These are phyloP conservation scores for Sugiyamaella sp. DNA, from an alignment of 1,139 yeast genomes.

Conservation along the genomic window DNA sequence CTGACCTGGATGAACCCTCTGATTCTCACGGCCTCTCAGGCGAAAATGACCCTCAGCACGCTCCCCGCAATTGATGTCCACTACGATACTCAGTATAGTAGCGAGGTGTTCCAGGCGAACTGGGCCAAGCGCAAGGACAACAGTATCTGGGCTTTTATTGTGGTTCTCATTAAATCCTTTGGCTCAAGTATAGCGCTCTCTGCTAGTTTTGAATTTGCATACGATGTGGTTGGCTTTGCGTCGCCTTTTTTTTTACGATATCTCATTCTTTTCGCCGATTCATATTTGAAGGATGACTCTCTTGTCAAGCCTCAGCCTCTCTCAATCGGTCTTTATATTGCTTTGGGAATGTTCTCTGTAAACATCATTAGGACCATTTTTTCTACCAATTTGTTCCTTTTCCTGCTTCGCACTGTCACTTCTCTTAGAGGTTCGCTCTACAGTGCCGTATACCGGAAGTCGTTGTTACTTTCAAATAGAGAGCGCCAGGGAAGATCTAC, in stretches of 20 bases:
- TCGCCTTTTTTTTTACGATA: constrained; percentile 81
- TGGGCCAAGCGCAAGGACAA: constrained; percentile 57
- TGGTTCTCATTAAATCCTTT: constrained; percentile 64
- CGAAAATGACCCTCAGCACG: constrained; percentile 69
- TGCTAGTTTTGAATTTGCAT: constrained; percentile 66
- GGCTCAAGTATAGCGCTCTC: constrained; percentile 66
- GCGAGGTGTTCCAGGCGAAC: constrained; percentile 48
- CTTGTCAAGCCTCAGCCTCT: constrained; percentile 47
- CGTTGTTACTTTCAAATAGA: constrained; percentile 77
- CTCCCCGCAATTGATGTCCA: constrained; percentile 74
- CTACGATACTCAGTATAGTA: constrained; percentile 58
- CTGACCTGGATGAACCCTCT: constrained; percentile 88
- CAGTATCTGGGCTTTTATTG: constrained; percentile 59
- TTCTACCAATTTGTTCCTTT: constrained; percentile 67
- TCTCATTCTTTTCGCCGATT: constrained; percentile 78
- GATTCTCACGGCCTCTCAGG: constrained; percentile 74
- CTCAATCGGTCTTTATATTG: constrained; percentile 78
- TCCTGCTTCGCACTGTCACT: constrained; percentile 43
- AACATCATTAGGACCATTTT: constrained; percentile 79
- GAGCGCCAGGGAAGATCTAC: constrained; percentile 75
- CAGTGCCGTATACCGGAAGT: constrained; percentile 74
- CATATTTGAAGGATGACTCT: constrained; percentile 52
- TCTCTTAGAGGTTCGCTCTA: constrained; percentile 62
- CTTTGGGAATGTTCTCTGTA: constrained; percentile 74
- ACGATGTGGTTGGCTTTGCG: constrained; percentile 65